Evolutionary conservation across 495 filamentous ascomycete genomes (phyloP).

Genomic region (Pyronema domesticum): DNA sequence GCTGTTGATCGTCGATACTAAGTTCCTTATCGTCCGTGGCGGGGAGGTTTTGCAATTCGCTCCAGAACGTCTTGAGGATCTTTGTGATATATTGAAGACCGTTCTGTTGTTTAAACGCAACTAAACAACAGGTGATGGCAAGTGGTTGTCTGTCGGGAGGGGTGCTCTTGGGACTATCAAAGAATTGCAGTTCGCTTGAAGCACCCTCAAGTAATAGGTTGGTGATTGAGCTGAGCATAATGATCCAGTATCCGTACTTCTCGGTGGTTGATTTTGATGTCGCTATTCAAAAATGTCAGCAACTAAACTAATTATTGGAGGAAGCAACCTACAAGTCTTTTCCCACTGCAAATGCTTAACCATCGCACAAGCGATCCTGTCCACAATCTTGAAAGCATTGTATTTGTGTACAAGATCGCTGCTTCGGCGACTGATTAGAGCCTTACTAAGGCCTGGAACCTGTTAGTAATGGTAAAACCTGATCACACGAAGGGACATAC

Average conservation of each 20-base stretch:
- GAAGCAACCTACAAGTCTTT: slow-evolving; percentile 13
- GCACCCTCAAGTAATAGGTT: slow-evolving; percentile 59
- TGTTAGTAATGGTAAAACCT: background rate
- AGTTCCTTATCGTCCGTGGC: slow-evolving; percentile 27
- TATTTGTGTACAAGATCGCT: slow-evolving; percentile 50
- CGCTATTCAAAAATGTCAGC: slow-evolving; percentile 4
- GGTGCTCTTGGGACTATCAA: slow-evolving; percentile 36
- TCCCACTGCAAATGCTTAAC: slow-evolving; percentile 24
- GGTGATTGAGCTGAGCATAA: slow-evolving; percentile 56
- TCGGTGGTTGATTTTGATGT: slow-evolving; percentile 23
- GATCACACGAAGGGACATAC: slow-evolving; percentile 4
- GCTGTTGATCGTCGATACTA: slow-evolving; percentile 30
- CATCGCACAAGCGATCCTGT: slow-evolving; percentile 55
- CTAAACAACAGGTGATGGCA: slow-evolving; percentile 60
- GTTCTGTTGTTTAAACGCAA: slow-evolving; percentile 65
- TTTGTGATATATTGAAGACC: slow-evolving; percentile 57
- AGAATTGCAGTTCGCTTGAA: background rate
- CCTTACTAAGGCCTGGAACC: slow-evolving; percentile 46
- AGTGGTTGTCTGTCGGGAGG: slow-evolving; percentile 30
- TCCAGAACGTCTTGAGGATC: slow-evolving; percentile 54
- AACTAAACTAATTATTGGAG: background rate
- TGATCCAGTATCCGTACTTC: slow-evolving; percentile 60
- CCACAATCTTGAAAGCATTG: slow-evolving; percentile 46
- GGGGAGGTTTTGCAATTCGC: slow-evolving; percentile 38
- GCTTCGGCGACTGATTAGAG: slow-evolving; percentile 52